A percentile compares a stretch with the other conserved stretches of the same genome.
phyloP scores from a whole-genome alignment of 257 asterid species.

The Fraxinus excelsior region DNA sequence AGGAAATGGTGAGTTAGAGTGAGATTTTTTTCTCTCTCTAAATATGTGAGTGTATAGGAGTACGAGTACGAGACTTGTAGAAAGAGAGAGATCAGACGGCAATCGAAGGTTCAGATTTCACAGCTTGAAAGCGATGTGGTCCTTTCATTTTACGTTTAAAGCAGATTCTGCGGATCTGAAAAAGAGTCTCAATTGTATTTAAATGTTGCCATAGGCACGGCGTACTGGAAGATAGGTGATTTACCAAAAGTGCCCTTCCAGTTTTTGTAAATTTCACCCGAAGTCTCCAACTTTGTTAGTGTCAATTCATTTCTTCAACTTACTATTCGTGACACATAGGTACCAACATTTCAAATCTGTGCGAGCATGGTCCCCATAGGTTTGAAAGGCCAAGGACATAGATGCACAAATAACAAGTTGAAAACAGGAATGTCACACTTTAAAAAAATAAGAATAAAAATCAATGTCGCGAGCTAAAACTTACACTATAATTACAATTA shows the following conservation, averaged over 20 bases:
- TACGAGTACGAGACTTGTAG: neutral
- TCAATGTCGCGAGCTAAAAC: too few relatives aligned
- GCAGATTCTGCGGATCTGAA: slow-evolving; percentile 49
- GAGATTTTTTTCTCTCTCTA: slow-evolving; percentile 16
- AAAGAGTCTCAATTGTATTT: slow-evolving; percentile 41
- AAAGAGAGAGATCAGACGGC: slow-evolving; percentile 15
- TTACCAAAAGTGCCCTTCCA: slow-evolving; percentile 16
- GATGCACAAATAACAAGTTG: too few relatives aligned
- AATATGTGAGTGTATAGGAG: too few relatives aligned
- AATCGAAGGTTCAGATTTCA: slow-evolving; percentile 19
- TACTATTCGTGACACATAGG: neutral
- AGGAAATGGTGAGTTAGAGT: slow-evolving; percentile 10
- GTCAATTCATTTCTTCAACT: neutral
- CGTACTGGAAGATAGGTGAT: neutral
- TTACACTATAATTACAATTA: too few relatives aligned
- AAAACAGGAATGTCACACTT: too few relatives aligned
- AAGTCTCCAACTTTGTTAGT: neutral
- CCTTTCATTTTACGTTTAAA: slow-evolving; percentile 23
- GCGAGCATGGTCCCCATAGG: too few relatives aligned
- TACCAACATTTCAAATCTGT: too few relatives aligned
- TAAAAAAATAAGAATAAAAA: too few relatives aligned
- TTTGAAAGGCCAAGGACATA: too few relatives aligned
- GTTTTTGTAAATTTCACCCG: too few relatives aligned
- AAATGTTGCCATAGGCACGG: slow-evolving; percentile 43
- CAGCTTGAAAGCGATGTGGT: slow-evolving; percentile 12